Evolutionary conservation across 2,329 filamentous ascomycete genomes (phyloP).

Genomic region (Ceratocystis destructans): DNA sequence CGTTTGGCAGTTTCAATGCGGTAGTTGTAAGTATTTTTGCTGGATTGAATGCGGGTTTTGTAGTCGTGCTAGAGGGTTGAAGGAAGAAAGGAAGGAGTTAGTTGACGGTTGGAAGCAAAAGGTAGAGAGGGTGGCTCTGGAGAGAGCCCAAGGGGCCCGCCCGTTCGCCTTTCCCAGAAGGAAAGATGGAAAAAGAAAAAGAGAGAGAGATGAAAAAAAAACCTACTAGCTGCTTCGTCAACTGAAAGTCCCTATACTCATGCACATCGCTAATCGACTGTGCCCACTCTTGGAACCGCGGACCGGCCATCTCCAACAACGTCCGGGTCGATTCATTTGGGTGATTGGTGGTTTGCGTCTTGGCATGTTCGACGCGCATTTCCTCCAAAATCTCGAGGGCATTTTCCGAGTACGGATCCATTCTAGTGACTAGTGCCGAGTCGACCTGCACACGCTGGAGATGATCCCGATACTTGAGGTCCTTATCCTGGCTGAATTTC

Average conservation of each 20-base stretch:
- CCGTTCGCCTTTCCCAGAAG: no score
- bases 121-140: neutral
- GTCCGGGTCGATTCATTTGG: slow-evolving; percentile 36
- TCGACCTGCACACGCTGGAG: slow-evolving; percentile 85
- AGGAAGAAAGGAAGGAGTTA: neutral
- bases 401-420: slow-evolving; percentile 62
- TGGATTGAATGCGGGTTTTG: slow-evolving; percentile 46
- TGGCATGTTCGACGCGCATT: slow-evolving; percentile 42
- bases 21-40: slow-evolving; percentile 46
- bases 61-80: slow-evolving; percentile 43
- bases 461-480: slow-evolving; percentile 76
- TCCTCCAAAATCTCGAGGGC: slow-evolving; percentile 59
- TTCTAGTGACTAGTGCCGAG: slow-evolving; percentile 70
- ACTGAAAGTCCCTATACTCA: slow-evolving; percentile 71
- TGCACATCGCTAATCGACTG: slow-evolving; percentile 77
- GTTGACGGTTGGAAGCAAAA: neutral
- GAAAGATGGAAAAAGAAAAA: neutral
- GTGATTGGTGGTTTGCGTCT: slow-evolving; percentile 30
- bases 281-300: slow-evolving; percentile 72
- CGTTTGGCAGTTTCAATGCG: slow-evolving; percentile 48
- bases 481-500: slow-evolving; percentile 66
- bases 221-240: slow-evolving; percentile 68
- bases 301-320: slow-evolving; percentile 62
- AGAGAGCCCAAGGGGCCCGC: neutral
- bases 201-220: neutral